Evolutionary conservation across 1,284 basidiomycete genomes (phyloP), one percentile per base, ranked within the genome.

Genomic region (Sphaerobolus stellatus): DNA sequence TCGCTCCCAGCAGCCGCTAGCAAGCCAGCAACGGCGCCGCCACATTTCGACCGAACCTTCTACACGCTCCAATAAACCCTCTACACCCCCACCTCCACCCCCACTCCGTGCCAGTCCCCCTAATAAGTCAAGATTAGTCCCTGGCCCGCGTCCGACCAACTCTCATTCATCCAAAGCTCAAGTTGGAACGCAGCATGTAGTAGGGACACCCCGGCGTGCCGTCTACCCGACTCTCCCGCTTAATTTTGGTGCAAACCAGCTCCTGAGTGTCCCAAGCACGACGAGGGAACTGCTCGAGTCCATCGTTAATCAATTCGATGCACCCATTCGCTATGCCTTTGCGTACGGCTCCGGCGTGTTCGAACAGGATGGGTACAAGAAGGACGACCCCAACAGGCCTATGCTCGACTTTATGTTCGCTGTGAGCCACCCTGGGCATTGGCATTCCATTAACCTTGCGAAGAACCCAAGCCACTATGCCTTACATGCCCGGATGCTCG

Each of bases 371-470:
- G 90, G 90, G 2, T 93, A 92, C 61, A 45, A 52, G 54, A 62
- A 61, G 33, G 61, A 41, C 9, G 63, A 54, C 20, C 49, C 24
- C 62, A 66, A 40, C 61, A 45, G 66, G 43, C 92, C 93, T 0
- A 92, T 99, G 88, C 82, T 98, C 20, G 96, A 99, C 72, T 95
- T 99, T 64, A 83, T 99, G 69, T 89, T 99, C 66, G 93, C 94
- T 0, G 94, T 98, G 36, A 91, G 92, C 0, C 92, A 96, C 63
- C 81, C 96, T 0, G 80, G 80, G 20, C 92, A 96, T 65, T 99
- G 95, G 79, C 97, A 99, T 70, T 90, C 86, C 29, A 90, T 94
- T 70, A 99, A 99, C 70, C 87, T 98, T 82, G 78, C 85, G 40
- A 91, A 94, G 69, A 82, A 90, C 66, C 92, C 95, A 0, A 74